Evolutionary conservation across 139 green algal genomes (phyloP), one percentile per base, ranked within the genome.

Genomic region (Coelastrella sp.): DNA sequence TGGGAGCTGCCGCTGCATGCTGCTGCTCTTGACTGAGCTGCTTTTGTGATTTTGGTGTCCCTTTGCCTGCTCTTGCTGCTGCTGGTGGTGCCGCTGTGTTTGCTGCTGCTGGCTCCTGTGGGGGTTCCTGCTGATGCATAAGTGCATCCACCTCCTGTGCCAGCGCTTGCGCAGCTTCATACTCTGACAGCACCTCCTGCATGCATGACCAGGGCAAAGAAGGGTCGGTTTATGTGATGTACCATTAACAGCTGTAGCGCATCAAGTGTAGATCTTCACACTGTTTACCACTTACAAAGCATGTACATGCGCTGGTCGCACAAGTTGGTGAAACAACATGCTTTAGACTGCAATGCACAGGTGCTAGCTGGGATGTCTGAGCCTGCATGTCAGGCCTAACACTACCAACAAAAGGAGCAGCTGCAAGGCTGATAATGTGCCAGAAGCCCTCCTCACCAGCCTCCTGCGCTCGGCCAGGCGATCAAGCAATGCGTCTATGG

Each of bases 91-190:
- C 35, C 63, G 19, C 56, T 60, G 56, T 24, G 11, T 19, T n/a
- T 78, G 65, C 56, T 49, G 57, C 72, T 57, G 49, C 57, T 63
- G 9, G 20, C 57, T 65, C 14, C 58, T 75, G 59, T 57, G 81
- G 57, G 12, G 22, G 35, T 5, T 75, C 24, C 73, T 80, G 24
- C 83, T 88, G n/a, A 24, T 27, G 27, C 20, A 84, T 19, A 0
- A 84, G 66, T 0, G 25, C 11, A 8, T 89, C 20, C n/a, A 89
- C 56, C 65, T 87, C 27, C 14, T 56, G 17, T 79, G 82, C 82
- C 27, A 87, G 24, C 1, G 84, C 84, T 19, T 88, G 84, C 60
- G 84, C 84, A 19, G 84, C 84, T 27, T 88, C 84, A 82, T 58
- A 68, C 49, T 88, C 84, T 24, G 66, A 49, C 6, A 88, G 35